Conservation (phyloP, 805 yeast species). For the Aciculoconidium aculeatum region DNA sequence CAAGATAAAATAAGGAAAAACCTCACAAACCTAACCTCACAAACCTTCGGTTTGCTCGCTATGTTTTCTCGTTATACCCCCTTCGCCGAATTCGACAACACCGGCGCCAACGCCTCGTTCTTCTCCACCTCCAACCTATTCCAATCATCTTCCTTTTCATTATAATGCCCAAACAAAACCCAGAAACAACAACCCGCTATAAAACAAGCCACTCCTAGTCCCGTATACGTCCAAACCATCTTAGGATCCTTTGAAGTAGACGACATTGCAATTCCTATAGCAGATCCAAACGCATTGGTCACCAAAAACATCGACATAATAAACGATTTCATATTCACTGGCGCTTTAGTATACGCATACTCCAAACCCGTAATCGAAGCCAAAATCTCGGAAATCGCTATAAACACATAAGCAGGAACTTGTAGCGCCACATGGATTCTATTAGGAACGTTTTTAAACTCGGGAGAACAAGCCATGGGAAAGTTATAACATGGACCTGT, state of each 20-base stretch:
- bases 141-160: conserved; percentile 50
- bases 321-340: conserved; percentile 58
- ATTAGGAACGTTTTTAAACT: conserved; percentile 36
- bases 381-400: conserved; percentile 69
- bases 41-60: too few species aligned
- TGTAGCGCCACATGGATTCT: conserved; percentile 63
- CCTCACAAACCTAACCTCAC: too few species aligned
- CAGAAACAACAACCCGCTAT: conserved; percentile 58
- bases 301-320: conserved; percentile 59
- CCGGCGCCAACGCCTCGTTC: too few species aligned
- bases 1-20: too few species aligned
- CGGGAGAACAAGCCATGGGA: conserved; percentile 48
- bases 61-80: too few species aligned
- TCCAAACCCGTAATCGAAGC: conserved; percentile 78
- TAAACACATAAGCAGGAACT: conserved; percentile 61
- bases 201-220: conserved; percentile 55
- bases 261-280: conserved; percentile 65
- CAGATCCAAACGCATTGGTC: conserved; percentile 69
- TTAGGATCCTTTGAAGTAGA: conserved; percentile 64
- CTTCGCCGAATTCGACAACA: too few species aligned
- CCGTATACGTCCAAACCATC: conserved; percentile 61
- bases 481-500: conserved; percentile 68
- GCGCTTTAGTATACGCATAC: conserved; percentile 83
- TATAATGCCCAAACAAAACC: conserved; percentile 49
- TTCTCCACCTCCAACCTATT: conserved; percentile 53